These are phyloP conservation scores for Beauveria sp. DNA, from an alignment of 2,329 filamentous ascomycete species.

Conservation along the genomic window DNA sequence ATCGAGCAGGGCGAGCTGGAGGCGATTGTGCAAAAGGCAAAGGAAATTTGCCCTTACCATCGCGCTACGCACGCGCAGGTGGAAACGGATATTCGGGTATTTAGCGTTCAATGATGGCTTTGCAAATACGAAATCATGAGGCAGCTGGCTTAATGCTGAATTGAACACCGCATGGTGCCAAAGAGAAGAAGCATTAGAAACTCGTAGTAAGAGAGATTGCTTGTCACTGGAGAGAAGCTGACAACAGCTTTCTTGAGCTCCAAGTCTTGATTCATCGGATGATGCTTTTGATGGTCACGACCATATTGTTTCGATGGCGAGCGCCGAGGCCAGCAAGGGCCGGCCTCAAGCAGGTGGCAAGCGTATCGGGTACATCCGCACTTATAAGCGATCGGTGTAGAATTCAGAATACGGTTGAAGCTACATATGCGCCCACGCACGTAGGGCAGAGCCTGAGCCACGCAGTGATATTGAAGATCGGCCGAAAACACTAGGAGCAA, in stretches of 20 bases:
- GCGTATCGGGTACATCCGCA: no score
- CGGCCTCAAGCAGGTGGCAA: no score
- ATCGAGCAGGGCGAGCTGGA: neutral
- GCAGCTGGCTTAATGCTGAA: no score
- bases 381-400: neutral
- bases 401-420: neutral
- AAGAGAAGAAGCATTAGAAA: no score
- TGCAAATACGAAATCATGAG: no score
- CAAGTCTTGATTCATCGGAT: neutral
- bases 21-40: neutral
- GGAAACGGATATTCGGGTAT: neutral
- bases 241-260: neutral
- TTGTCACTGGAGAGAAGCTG: no score
- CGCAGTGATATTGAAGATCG: neutral
- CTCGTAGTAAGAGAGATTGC: no score
- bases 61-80: neutral
- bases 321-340: neutral
- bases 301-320: neutral
- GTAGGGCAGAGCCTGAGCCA: neutral
- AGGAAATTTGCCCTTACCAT: conserved; percentile 1
- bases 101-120: neutral
- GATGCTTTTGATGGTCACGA: neutral
- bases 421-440: neutral
- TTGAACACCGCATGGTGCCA: no score
- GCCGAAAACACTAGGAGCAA: neutral